phyloP scores from a whole-genome alignment of 1,284 basidiomycete genomes.

The Cutaneotrichosporon cavernicola region DNA sequence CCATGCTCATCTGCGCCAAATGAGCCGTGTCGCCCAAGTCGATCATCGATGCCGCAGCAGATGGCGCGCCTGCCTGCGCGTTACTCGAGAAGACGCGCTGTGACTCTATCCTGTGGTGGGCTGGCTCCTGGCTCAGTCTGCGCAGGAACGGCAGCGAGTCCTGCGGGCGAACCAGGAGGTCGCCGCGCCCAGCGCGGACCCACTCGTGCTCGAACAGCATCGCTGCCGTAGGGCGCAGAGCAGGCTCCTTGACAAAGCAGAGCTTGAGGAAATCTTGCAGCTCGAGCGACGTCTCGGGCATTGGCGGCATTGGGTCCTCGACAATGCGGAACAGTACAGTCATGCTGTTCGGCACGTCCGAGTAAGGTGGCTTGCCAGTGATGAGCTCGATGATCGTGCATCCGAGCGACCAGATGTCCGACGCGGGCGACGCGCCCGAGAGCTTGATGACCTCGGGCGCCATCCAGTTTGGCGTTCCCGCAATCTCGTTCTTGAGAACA shows the following conservation, averaged over 20 bases:
- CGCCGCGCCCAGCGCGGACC: constrained; percentile 57
- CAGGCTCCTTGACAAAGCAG: constrained; percentile 87
- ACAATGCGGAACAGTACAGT: constrained; percentile 97
- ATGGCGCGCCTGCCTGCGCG: constrained; percentile 7
- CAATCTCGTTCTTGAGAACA: constrained; percentile 55
- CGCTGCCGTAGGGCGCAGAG: constrained; percentile 73
- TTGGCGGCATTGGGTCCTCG: constrained; percentile 80
- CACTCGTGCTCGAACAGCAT: constrained; percentile 83
- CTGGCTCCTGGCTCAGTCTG: constrained; percentile 69
- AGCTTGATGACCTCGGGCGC: constrained; percentile 89
- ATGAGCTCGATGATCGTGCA: constrained; percentile 92
- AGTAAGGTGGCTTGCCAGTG: constrained; percentile 86
- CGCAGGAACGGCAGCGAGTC: constrained; percentile 92
- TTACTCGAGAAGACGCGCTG: constrained; percentile 43
- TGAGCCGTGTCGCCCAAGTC: constrained; percentile 18
- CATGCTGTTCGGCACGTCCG: constrained; percentile 80
- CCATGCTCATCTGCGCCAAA: constrained; percentile 23
- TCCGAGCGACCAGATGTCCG: constrained; percentile 80
- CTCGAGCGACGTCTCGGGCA: constrained; percentile 72
- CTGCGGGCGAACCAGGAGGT: constrained; percentile 62
- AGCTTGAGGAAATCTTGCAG: constrained; percentile 73
- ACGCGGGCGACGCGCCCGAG: constrained; percentile 58
- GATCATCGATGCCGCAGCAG: constrained; percentile 19
- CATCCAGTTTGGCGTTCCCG: constrained; percentile 98
- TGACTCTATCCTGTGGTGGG: constrained; percentile 69